Conservation (phyloP, 768 basidiomycete species). For the Boletus patriciae region DNA sequence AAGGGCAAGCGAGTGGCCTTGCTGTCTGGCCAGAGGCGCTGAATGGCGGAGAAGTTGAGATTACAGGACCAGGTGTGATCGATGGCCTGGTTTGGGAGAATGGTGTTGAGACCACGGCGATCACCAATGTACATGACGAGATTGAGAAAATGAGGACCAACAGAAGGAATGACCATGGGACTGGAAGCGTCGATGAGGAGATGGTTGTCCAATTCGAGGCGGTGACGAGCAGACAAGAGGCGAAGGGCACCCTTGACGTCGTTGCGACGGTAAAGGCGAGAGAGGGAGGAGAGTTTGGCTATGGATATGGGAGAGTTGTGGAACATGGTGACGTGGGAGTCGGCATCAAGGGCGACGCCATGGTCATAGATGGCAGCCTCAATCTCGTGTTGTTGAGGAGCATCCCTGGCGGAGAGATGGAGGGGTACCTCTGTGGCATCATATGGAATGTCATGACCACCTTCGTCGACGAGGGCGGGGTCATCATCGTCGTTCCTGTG, state of each 20-base stretch:
- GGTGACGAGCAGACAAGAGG: neutral
- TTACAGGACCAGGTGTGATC: no score
- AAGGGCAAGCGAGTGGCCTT: no score
- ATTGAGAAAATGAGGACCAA: neutral
- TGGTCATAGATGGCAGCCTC: slow-evolving; percentile 4
- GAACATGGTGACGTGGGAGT: neutral
- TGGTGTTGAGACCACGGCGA: no score
- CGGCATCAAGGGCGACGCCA: fast-evolving
- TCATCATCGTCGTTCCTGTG: no score
- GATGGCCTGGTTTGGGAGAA: no score
- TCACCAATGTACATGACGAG: slow-evolving; percentile 1
- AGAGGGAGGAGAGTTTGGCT: neutral
- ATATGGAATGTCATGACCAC: neutral
- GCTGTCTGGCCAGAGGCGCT: no score
- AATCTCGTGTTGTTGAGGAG: neutral
- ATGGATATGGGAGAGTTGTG: neutral
- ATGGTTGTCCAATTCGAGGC: neutral
- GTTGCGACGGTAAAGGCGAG: neutral
- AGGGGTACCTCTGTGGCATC: neutral
- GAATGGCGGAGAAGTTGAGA: no score
- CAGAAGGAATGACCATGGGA: neutral
- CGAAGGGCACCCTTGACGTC: neutral
- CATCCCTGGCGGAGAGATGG: neutral
- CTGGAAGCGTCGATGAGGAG: neutral
- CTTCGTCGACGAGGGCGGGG: neutral